phyloP scores from a whole-genome alignment of 495 filamentous ascomycete genomes.

The Lophium mytilinum region DNA sequence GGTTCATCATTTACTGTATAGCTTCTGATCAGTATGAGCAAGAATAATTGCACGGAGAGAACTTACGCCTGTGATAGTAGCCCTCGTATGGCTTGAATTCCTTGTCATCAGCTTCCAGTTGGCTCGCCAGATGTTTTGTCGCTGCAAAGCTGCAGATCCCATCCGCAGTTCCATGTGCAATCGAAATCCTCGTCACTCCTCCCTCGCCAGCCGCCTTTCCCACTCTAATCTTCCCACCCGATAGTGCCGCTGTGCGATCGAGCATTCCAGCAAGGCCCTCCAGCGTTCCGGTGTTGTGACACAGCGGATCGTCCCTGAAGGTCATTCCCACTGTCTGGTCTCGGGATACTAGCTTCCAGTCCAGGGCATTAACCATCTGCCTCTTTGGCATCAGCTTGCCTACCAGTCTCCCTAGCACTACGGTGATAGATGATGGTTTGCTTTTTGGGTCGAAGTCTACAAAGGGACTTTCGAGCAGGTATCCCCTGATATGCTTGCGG shows the following conservation, averaged over 20 bases:
- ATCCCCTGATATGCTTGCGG: constrained; percentile 45
- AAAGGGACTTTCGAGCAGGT: constrained; percentile 61
- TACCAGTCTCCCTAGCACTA: constrained; percentile 55
- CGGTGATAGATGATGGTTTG: constrained; percentile 49
- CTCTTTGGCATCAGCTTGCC: constrained; percentile 52
- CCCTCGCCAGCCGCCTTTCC: constrained; percentile 29
- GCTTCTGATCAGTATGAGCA: not conserved
- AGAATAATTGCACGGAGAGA: not conserved
- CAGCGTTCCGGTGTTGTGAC: constrained; percentile 72
- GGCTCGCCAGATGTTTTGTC: constrained; percentile 54
- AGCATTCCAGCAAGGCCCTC: constrained; percentile 67
- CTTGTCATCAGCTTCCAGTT: constrained; percentile 50
- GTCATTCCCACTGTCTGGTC: constrained; percentile 51
- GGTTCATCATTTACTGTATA: constrained; percentile 60
- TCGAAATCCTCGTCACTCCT: constrained; percentile 43
- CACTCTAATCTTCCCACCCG: constrained; percentile 38
- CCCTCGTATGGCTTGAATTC: constrained; percentile 67
- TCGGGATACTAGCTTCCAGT: constrained; percentile 50
- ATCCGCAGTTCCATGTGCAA: constrained; percentile 64
- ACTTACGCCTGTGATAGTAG: constrained; percentile 59
- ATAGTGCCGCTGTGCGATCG: constrained; percentile 51
- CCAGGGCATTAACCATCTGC: constrained; percentile 51
- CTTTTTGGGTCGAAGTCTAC: constrained; percentile 55
- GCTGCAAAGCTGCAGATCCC: constrained; percentile 53
- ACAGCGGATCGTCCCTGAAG: constrained; percentile 53